phyloP scores from a whole-genome alignment of 1,284 basidiomycete genomes.

The Ceratobasidium sp. region DNA sequence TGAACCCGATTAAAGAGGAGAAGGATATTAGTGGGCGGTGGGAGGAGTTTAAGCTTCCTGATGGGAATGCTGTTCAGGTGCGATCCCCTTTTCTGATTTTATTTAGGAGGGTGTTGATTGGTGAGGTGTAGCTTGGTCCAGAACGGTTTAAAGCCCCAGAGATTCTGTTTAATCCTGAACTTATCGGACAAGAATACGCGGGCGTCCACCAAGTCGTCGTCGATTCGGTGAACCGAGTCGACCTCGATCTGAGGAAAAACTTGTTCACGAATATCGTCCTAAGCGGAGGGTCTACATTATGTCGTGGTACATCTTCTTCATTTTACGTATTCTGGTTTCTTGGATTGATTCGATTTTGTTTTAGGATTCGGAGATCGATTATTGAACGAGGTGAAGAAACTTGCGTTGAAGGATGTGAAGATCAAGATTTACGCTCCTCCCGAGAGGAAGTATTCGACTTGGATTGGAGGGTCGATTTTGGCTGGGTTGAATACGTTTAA shows the following conservation, averaged over 20 bases:
- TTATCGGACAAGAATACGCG: slow-evolving; percentile 95
- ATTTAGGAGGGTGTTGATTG: slow-evolving; percentile 9
- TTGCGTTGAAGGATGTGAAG: slow-evolving; percentile 91
- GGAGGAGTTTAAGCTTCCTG: slow-evolving; percentile 95
- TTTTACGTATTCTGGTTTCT: not conserved
- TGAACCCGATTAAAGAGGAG: slow-evolving; percentile 94
- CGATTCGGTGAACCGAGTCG: slow-evolving; percentile 87
- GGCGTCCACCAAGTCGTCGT: slow-evolving; percentile 97
- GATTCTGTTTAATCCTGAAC: slow-evolving; percentile 97
- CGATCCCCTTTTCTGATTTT: slow-evolving; percentile 52
- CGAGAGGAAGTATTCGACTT: slow-evolving; percentile 95
- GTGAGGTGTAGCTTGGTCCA: slow-evolving; percentile 78
- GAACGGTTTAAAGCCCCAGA: slow-evolving; percentile 98
- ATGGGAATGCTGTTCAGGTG: slow-evolving; percentile 94
- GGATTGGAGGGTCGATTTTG: slow-evolving; percentile 99
- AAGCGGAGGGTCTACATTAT: slow-evolving; percentile 95
- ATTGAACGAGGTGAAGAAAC: slow-evolving; percentile 94
- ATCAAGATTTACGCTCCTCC: slow-evolving; percentile 94
- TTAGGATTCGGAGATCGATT: slow-evolving; percentile 96
- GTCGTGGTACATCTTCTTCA: slow-evolving; percentile 73
- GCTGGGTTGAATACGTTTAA: slow-evolving; percentile 84
- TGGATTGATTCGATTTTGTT: not conserved
- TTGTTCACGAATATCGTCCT: slow-evolving; percentile 97
- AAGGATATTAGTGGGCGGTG: slow-evolving; percentile 81
- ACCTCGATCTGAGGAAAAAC: slow-evolving; percentile 92